phyloP scores from a whole-genome alignment of 768 basidiomycete species.

The Agaricus subrufescens region DNA sequence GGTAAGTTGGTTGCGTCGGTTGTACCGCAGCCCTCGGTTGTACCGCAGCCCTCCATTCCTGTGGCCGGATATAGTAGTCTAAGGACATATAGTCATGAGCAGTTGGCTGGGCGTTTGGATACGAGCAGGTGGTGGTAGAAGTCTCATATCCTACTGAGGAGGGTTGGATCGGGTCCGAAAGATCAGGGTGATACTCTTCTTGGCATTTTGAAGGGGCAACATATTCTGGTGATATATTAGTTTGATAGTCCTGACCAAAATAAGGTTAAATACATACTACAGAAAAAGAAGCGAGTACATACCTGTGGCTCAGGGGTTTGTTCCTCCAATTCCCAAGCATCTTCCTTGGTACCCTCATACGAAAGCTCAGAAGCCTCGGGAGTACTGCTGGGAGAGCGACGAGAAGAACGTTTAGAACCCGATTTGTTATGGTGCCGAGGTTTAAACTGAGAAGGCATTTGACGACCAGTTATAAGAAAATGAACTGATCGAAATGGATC shows the following conservation, averaged over 20 bases:
- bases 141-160: neutral
- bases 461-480: constrained; percentile 6
- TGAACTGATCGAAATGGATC: neutral
- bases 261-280: too few relatives aligned
- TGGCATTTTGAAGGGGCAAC: neutral
- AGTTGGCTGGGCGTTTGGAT: neutral
- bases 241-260: too few relatives aligned
- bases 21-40: neutral
- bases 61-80: neutral
- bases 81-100: neutral
- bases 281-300: too few relatives aligned
- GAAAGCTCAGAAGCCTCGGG: neutral
- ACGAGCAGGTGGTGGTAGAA: neutral
- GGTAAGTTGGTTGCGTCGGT: neutral
- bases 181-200: neutral
- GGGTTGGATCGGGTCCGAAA: neutral
- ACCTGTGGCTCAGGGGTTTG: too few relatives aligned
- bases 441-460: constrained; percentile 1
- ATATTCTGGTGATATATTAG: neutral
- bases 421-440: neutral
- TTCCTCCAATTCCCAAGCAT: too few relatives aligned
- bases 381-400: neutral
- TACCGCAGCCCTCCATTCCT: neutral
- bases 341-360: too few relatives aligned
- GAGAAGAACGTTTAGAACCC: neutral